Evolutionary conservation across 139 green algal species (phyloP).

Genomic region (Spirogloea muscicola): DNA sequence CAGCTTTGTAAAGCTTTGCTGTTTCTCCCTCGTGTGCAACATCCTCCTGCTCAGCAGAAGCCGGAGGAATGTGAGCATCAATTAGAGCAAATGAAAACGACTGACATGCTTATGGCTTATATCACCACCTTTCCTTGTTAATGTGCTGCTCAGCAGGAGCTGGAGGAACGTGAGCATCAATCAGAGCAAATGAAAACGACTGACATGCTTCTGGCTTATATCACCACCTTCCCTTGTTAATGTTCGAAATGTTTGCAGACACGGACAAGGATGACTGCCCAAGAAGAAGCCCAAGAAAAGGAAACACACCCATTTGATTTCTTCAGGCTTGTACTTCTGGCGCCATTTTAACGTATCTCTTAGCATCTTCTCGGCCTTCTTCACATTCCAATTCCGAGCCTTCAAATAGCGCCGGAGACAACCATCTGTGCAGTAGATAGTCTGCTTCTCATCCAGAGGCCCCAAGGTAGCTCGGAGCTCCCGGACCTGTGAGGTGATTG

Average conservation of each 20-base stretch:
- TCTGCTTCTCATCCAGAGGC: conserved; percentile 2
- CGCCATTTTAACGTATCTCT: conserved; percentile 51
- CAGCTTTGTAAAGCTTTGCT: conserved; percentile 53
- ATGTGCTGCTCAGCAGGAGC: too few species aligned
- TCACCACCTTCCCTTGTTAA: too few species aligned
- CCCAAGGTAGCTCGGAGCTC: conserved; percentile 17
- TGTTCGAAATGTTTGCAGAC: too few species aligned
- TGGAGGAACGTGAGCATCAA: too few species aligned
- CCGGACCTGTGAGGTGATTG: conserved; percentile 27
- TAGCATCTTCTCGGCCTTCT: conserved; percentile 56
- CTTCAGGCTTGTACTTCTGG: conserved; percentile 34
- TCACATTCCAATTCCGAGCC: conserved; percentile 53
- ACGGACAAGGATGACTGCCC: too few species aligned
- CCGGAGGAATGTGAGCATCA: too few species aligned
- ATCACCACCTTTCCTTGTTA: too few species aligned
- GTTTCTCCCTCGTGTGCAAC: conserved; percentile 42
- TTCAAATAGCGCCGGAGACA: conserved; percentile 49
- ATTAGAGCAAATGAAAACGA: too few species aligned
- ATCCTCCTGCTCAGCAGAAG: conserved; percentile 43
- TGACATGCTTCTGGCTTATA: too few species aligned
- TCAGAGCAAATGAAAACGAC: too few species aligned
- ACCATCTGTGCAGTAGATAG: conserved; percentile 26
- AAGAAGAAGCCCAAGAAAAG: too few species aligned
- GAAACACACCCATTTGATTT: conserved; percentile 52
- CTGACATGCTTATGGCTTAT: too few species aligned